These are phyloP conservation scores for Sequoiadendron giganteum DNA, from an alignment of 75 land plant genomes.

Conservation along the genomic window DNA sequence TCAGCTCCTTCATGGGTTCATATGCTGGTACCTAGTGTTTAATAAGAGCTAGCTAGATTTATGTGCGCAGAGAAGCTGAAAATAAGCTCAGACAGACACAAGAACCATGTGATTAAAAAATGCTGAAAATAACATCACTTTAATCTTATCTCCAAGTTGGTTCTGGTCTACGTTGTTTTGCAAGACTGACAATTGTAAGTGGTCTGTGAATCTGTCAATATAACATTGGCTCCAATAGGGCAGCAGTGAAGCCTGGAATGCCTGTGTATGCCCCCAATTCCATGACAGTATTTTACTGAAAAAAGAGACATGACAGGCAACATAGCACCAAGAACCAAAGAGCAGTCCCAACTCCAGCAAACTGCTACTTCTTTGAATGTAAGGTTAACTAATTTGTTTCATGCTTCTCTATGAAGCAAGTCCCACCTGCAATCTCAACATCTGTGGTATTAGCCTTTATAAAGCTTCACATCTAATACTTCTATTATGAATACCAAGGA, in stretches of 20 bases:
- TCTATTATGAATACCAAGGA: no score
- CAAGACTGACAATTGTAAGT: conserved; percentile 10
- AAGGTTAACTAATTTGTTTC: neutral
- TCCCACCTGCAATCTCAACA: conserved; percentile 20
- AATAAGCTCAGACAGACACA: neutral
- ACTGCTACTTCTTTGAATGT: conserved; percentile 4
- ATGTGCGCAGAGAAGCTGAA: no score
- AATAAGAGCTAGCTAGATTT: no score
- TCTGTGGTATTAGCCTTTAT: conserved; percentile 13
- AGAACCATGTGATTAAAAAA: neutral
- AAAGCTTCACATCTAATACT: no score
- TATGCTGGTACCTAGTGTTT: no score
- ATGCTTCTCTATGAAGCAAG: conserved; percentile 20
- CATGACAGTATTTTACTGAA: conserved; percentile 15
- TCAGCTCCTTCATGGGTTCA: no score
- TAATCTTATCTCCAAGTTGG: neutral
- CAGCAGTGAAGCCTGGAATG: conserved; percentile 18
- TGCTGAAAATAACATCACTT: neutral
- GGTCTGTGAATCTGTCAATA: conserved; percentile 17
- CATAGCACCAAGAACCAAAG: conserved; percentile 5
- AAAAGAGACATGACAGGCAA: neutral
- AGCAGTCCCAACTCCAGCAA: neutral
- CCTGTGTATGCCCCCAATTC: conserved; percentile 23
- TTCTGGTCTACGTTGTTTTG: conserved; percentile 16
- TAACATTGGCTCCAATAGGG: conserved; percentile 16